Percentiles rank a stretch among this genome's conserved stretches.
phyloP scores from a whole-genome alignment of 805 yeast species.

The Starmerella powellii region DNA sequence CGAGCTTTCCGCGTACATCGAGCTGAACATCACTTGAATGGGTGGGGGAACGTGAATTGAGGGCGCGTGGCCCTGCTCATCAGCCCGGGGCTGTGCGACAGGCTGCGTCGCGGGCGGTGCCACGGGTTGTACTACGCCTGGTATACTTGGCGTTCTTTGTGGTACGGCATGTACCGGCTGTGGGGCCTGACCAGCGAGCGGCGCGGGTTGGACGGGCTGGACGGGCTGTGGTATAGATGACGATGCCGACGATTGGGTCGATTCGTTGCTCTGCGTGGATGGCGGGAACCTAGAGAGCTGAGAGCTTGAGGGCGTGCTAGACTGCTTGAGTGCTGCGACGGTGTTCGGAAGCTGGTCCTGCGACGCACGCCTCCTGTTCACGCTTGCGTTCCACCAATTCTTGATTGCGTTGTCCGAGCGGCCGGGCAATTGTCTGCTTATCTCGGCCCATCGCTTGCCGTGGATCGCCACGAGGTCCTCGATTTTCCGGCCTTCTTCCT shows the following conservation, averaged over 20 bases:
- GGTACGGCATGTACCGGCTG: neutral
- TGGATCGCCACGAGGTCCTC: slow-evolving; percentile 65
- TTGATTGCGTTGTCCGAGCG: slow-evolving; percentile 83
- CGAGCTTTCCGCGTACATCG: slow-evolving; percentile 17
- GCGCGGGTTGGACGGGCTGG: too few species aligned
- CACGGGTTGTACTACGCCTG: neutral
- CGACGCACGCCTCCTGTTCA: slow-evolving; percentile 54
- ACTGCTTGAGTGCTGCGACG: neutral
- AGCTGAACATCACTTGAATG: slow-evolving; percentile 16
- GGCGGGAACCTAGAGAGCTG: too few species aligned
- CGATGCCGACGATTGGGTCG: neutral
- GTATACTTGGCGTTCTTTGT: slow-evolving; percentile 1
- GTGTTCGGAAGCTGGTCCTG: slow-evolving; percentile 5
- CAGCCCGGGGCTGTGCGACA: neutral
- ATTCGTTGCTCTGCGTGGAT: neutral
- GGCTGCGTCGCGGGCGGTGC: slow-evolving; percentile 2
- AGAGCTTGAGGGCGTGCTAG: neutral
- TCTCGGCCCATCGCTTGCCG: slow-evolving; percentile 91
- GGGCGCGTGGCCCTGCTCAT: slow-evolving; percentile 1
- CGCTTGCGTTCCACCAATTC: slow-evolving; percentile 96
- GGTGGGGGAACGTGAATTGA: slow-evolving; percentile 16
- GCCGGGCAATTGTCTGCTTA: slow-evolving; percentile 76
- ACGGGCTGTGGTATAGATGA: too few species aligned
- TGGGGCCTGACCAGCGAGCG: neutral
- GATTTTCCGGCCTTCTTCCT: slow-evolving; percentile 71